These are phyloP conservation scores for Globisporangium recalcitrans DNA, from an alignment of 352 stramenopile genomes.

Conservation along the genomic window DNA sequence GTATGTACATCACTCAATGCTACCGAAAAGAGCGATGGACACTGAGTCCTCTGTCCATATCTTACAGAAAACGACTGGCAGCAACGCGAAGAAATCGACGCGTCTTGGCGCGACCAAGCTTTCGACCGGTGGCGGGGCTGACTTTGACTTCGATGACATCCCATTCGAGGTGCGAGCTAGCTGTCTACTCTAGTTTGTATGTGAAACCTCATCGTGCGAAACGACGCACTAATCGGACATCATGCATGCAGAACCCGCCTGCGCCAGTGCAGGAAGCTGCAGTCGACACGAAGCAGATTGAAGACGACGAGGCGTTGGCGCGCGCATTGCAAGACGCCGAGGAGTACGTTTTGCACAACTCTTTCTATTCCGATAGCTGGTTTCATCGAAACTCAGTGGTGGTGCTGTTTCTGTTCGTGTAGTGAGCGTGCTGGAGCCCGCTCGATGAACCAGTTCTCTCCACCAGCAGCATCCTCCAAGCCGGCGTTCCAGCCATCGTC, in stretches of 20 bases:
- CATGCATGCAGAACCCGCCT: slow-evolving; percentile 54
- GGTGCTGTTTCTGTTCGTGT: not conserved
- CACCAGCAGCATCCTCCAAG: slow-evolving; percentile 5
- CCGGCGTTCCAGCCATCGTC: slow-evolving; percentile 6
- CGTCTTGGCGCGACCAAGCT: slow-evolving; percentile 73
- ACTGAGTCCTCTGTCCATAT: too few relatives aligned
- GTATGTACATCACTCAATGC: too few relatives aligned
- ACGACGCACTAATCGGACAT: not conserved
- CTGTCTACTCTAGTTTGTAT: not conserved
- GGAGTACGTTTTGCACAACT: slow-evolving; percentile 46
- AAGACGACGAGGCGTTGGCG: slow-evolving; percentile 83
- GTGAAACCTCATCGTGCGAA: not conserved
- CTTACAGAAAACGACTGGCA: slow-evolving; percentile 37
- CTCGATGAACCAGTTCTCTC: slow-evolving; percentile 14
- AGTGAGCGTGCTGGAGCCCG: slow-evolving; percentile 23
- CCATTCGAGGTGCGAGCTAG: slow-evolving; percentile 57
- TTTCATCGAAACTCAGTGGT: not conserved
- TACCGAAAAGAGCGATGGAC: too few relatives aligned
- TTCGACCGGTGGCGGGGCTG: slow-evolving; percentile 36
- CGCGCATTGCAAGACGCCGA: slow-evolving; percentile 76
- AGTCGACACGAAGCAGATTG: slow-evolving; percentile 68
- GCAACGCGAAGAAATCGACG: slow-evolving; percentile 46
- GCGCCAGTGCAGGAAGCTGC: slow-evolving; percentile 24
- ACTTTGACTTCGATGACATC: slow-evolving; percentile 89
- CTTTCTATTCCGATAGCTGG: too few relatives aligned